Evolutionary conservation across 2,329 filamentous ascomycete genomes (phyloP).

Genomic region (Cercospora brassicicola): DNA sequence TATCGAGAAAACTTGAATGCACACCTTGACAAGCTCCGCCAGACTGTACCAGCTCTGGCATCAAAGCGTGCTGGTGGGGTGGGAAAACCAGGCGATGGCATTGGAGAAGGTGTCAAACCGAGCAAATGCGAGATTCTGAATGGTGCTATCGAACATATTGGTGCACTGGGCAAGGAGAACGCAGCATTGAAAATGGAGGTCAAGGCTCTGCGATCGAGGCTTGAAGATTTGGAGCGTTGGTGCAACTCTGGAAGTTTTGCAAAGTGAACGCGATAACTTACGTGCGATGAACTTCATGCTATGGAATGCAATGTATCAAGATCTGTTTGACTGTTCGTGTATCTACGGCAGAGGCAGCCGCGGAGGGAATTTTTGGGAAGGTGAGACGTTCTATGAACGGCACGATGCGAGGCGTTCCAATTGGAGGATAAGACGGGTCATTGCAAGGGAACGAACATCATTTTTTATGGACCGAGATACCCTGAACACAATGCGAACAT

Average conservation of each 20-base stretch:
- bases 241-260: slow-evolving; percentile 17
- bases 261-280: slow-evolving; percentile 13
- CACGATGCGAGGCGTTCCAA: background rate
- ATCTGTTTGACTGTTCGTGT: background rate
- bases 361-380: background rate
- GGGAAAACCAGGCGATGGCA: slow-evolving; percentile 23
- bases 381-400: background rate
- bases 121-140: slow-evolving; percentile 42
- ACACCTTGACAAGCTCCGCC: slow-evolving; percentile 39
- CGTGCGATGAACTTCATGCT: background rate
- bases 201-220: slow-evolving; percentile 29
- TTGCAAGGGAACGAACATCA: background rate
- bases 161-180: slow-evolving; percentile 34
- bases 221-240: slow-evolving; percentile 36
- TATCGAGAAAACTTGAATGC: slow-evolving; percentile 42
- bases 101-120: slow-evolving; percentile 35
- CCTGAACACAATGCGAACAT: background rate
- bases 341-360: background rate
- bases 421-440: background rate
- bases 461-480: background rate
- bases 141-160: slow-evolving; percentile 40
- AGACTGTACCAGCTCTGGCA: slow-evolving; percentile 36
- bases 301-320: slow-evolving; percentile 4
- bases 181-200: slow-evolving; percentile 31
- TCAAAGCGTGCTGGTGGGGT: slow-evolving; percentile 24